Evolutionary conservation across 2,329 filamentous ascomycete species (phyloP).

Genomic region (Fusarium camptoceras): DNA sequence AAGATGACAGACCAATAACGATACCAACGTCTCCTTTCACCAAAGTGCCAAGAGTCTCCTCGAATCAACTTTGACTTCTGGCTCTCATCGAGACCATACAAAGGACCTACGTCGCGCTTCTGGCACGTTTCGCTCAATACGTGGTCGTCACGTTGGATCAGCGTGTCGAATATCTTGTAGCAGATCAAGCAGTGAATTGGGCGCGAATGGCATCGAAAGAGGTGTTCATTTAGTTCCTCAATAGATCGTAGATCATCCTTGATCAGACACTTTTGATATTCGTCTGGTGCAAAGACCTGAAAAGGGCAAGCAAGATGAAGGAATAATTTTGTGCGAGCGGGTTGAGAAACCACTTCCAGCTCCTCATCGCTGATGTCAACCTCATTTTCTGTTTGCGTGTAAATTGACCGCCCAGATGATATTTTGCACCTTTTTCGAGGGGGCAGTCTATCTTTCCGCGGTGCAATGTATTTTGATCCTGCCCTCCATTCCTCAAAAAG

Average conservation of each 20-base stretch:
- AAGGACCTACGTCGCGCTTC: neutral
- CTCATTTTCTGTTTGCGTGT: neutral
- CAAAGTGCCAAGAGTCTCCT: neutral
- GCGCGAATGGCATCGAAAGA: neutral
- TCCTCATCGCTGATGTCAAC: neutral
- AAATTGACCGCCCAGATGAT: neutral
- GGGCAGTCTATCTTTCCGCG: neutral
- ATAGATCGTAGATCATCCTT: neutral
- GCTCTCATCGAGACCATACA: neutral
- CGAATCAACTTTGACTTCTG: neutral
- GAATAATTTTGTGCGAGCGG: neutral
- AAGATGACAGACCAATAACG: neutral
- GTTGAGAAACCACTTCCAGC: neutral
- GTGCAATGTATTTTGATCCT: neutral
- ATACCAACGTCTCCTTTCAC: neutral
- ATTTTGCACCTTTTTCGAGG: neutral
- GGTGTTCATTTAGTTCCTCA: neutral
- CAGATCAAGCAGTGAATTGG: neutral
- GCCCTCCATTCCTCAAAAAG: neutral
- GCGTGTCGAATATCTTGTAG: neutral
- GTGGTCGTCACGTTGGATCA: constrained; percentile 4
- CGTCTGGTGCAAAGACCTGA: neutral
- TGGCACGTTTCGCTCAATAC: neutral
- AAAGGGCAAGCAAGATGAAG: constrained; percentile 8
- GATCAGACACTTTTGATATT: neutral